These are phyloP conservation scores for Spizellomyces punctatus DNA, from an alignment of 192 early-diverging fungal species.

Conservation along the genomic window DNA sequence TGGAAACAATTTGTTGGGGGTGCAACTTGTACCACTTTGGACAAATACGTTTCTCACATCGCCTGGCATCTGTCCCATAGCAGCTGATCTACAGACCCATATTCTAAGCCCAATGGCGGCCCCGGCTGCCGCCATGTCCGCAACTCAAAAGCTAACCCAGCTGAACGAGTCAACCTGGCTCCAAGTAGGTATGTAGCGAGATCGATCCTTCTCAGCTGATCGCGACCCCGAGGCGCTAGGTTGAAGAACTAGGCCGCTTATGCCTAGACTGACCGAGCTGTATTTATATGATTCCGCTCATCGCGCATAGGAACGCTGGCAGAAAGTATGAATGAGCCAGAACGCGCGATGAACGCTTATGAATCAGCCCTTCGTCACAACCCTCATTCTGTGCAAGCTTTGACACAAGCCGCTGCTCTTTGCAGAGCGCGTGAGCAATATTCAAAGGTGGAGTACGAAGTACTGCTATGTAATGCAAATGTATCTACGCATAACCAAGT, in stretches of 20 bases:
- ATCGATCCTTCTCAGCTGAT: neutral
- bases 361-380: constrained; percentile 91
- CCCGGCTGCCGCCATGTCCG: neutral
- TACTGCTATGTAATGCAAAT: neutral
- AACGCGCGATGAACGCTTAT: constrained; percentile 83
- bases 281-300: constrained; percentile 37
- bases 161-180: constrained; percentile 43
- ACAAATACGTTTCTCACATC: no score
- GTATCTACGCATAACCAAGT: neutral
- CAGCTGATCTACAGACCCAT: no score
- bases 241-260: neutral
- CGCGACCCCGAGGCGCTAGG: neutral
- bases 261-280: neutral
- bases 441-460: constrained; percentile 49
- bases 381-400: constrained; percentile 81
- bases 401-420: constrained; percentile 80
- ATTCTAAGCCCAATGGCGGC: neutral
- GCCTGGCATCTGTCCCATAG: no score
- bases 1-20: no score
- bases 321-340: constrained; percentile 75
- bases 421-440: constrained; percentile 85
- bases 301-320: constrained; percentile 62
- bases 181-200: constrained; percentile 34
- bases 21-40: no score
- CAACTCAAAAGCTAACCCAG: constrained; percentile 24